A percentile compares a stretch with the other conserved stretches of the same genome.
These are phyloP conservation scores for Echium plantagineum DNA, from an alignment of 257 asterid species.

Conservation along the genomic window DNA sequence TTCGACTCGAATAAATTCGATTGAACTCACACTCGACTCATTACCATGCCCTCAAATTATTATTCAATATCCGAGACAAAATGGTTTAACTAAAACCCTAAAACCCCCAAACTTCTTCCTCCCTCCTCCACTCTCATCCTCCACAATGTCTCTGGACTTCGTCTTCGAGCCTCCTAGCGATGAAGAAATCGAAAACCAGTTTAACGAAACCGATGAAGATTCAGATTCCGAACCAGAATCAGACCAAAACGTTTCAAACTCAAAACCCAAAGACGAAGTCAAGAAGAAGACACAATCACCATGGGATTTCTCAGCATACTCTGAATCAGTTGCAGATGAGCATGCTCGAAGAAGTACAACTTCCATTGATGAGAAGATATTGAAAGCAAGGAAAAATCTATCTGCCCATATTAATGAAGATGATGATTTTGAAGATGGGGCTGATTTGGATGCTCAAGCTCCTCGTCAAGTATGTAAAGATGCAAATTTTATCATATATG, in stretches of 20 bases:
- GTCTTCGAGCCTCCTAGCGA: slow-evolving; percentile 81
- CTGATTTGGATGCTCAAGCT: slow-evolving; percentile 34
- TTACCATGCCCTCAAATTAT: no score
- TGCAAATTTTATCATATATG: no score
- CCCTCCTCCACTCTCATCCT: not conserved
- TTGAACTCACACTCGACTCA: no score
- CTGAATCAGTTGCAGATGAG: slow-evolving; percentile 74
- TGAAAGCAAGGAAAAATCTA: slow-evolving; percentile 37
- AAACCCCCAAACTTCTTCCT: no score
- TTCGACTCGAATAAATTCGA: no score
- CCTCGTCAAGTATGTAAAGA: slow-evolving; percentile 34
- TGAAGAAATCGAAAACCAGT: slow-evolving; percentile 44
- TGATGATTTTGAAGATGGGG: no score
- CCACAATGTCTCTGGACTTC: slow-evolving; percentile 41
- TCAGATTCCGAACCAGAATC: slow-evolving; percentile 25
- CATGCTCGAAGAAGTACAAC: slow-evolving; percentile 73
- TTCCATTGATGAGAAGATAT: slow-evolving; percentile 65
- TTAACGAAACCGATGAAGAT: slow-evolving; percentile 18
- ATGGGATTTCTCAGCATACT: slow-evolving; percentile 89
- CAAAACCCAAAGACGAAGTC: slow-evolving; percentile 5
- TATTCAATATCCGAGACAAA: no score
- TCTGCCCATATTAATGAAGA: slow-evolving; percentile 24
- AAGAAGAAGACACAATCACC: slow-evolving; percentile 64
- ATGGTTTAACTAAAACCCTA: no score
- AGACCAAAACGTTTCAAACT: slow-evolving; percentile 14